Percentiles rank a stretch among this genome's conserved stretches.
These are phyloP conservation scores for Colletotrichum higginsianum DNA, from an alignment of 2,329 filamentous ascomycete species.

Conservation along the genomic window DNA sequence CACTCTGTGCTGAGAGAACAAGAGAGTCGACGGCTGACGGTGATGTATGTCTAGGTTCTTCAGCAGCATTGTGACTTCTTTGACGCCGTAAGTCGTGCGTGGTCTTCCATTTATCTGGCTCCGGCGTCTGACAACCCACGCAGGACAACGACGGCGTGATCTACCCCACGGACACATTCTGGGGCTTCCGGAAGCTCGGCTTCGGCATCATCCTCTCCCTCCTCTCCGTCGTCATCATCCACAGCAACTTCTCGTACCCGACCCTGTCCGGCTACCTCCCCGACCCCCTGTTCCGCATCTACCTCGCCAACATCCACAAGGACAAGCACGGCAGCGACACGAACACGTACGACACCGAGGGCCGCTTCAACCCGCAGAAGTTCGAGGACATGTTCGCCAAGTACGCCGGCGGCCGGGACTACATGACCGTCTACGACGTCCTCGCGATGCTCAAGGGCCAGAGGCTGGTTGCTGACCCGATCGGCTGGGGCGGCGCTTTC, in stretches of 20 bases:
- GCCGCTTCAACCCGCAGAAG: conserved; percentile 63
- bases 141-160: conserved; percentile 57
- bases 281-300: conserved; percentile 56
- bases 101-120: no score
- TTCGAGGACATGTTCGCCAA: conserved; percentile 68
- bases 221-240: conserved; percentile 57
- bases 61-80: conserved; percentile 60
- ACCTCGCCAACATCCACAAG: conserved; percentile 56
- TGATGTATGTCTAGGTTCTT: conserved; percentile 44
- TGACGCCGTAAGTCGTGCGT: conserved; percentile 48
- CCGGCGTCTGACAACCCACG: background rate
- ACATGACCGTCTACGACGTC: conserved; percentile 55
- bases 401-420: conserved; percentile 58
- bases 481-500: conserved; percentile 51
- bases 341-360: conserved; percentile 63
- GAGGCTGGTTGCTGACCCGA: conserved; percentile 57
- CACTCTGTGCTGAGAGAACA: no score
- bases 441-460: conserved; percentile 56
- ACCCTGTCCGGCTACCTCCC: conserved; percentile 55
- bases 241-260: conserved; percentile 61
- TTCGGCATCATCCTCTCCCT: conserved; percentile 58
- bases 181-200: conserved; percentile 56
- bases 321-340: conserved; percentile 63
- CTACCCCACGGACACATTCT: conserved; percentile 56
- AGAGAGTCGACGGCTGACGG: background rate